These are phyloP conservation scores for Petunia hybrid DNA, from an alignment of 305 asterid species.

Conservation along the genomic window DNA sequence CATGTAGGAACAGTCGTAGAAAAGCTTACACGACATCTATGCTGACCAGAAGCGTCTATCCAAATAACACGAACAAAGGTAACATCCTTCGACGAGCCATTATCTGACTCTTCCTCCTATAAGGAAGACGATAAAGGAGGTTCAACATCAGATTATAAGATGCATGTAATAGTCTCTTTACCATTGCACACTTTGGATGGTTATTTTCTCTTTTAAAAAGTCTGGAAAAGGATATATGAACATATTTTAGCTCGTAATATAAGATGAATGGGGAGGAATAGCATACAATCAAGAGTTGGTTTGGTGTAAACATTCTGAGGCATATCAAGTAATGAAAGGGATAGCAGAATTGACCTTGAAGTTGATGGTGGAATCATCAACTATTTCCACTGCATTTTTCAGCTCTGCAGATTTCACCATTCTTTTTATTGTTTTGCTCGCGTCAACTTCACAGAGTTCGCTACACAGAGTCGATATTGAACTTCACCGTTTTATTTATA, in stretches of 20 bases:
- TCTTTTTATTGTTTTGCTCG: too few relatives aligned
- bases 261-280: too few relatives aligned
- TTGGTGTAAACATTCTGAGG: too few relatives aligned
- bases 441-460: too few relatives aligned
- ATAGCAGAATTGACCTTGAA: too few relatives aligned
- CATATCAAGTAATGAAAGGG: too few relatives aligned
- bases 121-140: constrained; percentile 36
- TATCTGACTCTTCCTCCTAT: constrained; percentile 42
- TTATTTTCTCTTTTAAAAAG: too few relatives aligned
- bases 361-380: constrained; percentile 77
- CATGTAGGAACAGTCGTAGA: background rate
- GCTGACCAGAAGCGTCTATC: constrained; percentile 96
- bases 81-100: constrained; percentile 38
- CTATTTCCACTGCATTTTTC: constrained; percentile 63
- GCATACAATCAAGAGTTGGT: too few relatives aligned
- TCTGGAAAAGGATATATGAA: too few relatives aligned
- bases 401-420: constrained; percentile 71
- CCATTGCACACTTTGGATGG: constrained; percentile 77
- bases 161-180: constrained; percentile 69
- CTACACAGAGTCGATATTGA: too few relatives aligned
- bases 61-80: constrained; percentile 79
- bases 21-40: constrained; percentile 85
- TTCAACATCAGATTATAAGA: constrained; percentile 45
- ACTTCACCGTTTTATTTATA: too few relatives aligned
- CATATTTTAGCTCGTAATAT: too few relatives aligned